phyloP scores from a whole-genome alignment of 176 grass and related monocot species.

The Thinopyrum elongatum region DNA sequence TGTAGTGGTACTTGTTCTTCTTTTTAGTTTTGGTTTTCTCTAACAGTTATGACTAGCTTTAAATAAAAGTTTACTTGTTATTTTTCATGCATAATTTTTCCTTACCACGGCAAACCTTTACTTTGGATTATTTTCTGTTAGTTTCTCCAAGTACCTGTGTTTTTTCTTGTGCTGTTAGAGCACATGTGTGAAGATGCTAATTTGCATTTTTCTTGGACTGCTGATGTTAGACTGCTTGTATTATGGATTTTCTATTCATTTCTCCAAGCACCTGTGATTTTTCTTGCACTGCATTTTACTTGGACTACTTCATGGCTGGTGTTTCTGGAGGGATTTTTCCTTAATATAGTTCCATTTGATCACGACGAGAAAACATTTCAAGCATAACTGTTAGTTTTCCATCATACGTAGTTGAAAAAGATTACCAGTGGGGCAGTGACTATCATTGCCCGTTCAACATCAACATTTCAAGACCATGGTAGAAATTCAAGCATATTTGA shows the following conservation, averaged over 20 bases:
- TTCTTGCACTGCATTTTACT: background rate
- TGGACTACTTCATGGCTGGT: background rate
- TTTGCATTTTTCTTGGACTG: background rate
- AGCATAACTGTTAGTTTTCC: background rate
- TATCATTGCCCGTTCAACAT: background rate
- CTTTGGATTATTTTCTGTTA: background rate
- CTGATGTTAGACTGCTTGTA: slow-evolving; percentile 4
- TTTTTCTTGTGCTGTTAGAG: background rate
- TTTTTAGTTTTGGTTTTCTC: slow-evolving; percentile 19
- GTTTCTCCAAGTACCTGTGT: background rate
- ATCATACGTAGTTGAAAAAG: background rate
- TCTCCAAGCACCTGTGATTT: background rate
- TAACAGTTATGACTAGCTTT: background rate
- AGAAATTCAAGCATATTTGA: background rate
- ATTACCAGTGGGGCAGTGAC: background rate
- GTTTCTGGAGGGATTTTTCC: background rate
- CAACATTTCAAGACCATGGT: background rate
- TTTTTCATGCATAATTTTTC: background rate
- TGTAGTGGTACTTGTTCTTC: slow-evolving; percentile 80
- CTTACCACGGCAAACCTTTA: background rate
- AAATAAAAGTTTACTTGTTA: background rate
- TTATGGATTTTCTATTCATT: background rate
- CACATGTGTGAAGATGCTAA: background rate
- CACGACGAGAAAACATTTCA: background rate
- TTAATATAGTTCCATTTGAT: background rate